These are phyloP conservation scores for Sporisorium reilianum DNA, from an alignment of 1,284 basidiomycete genomes.

Conservation along the genomic window DNA sequence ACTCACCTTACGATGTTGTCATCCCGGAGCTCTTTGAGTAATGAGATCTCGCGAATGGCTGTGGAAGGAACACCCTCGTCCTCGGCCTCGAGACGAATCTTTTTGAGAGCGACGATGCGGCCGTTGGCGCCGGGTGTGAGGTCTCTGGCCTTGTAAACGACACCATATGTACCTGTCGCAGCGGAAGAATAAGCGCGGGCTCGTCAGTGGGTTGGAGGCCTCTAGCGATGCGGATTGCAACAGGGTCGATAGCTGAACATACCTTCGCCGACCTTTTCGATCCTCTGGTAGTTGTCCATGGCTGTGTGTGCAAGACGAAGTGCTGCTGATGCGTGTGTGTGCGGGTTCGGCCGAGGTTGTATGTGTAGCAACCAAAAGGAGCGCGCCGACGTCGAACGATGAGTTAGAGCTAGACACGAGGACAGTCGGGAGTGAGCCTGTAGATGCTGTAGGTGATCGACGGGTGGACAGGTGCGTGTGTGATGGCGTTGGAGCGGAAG, in stretches of 20 bases:
- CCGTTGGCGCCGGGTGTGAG: conserved; percentile 77
- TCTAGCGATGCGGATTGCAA: not conserved
- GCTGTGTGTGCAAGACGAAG: not conserved
- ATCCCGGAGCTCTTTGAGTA: conserved; percentile 95
- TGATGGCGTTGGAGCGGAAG: not conserved
- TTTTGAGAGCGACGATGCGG: conserved; percentile 76
- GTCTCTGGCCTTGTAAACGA: conserved; percentile 79
- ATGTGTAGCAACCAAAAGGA: too few species aligned
- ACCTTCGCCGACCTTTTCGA: conserved; percentile 78
- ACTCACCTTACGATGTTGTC: conserved; percentile 84
- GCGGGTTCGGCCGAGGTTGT: not conserved
- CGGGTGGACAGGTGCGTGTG: too few species aligned
- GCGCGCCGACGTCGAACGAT: not conserved
- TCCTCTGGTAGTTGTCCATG: conserved; percentile 74
- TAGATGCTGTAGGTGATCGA: too few species aligned
- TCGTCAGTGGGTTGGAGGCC: too few species aligned
- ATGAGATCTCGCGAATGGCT: conserved; percentile 95
- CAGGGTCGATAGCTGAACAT: conserved; percentile 3
- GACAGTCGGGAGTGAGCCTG: not conserved
- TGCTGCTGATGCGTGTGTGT: not conserved
- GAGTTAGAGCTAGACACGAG: not conserved
- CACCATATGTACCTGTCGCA: conserved; percentile 90
- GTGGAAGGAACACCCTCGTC: conserved; percentile 98
- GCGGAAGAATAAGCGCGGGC: conserved; percentile 3
- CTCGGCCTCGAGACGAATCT: conserved; percentile 97